Evolutionary conservation across 306 rosid genomes (phyloP).

Genomic region (Dalbergia oliveri): DNA sequence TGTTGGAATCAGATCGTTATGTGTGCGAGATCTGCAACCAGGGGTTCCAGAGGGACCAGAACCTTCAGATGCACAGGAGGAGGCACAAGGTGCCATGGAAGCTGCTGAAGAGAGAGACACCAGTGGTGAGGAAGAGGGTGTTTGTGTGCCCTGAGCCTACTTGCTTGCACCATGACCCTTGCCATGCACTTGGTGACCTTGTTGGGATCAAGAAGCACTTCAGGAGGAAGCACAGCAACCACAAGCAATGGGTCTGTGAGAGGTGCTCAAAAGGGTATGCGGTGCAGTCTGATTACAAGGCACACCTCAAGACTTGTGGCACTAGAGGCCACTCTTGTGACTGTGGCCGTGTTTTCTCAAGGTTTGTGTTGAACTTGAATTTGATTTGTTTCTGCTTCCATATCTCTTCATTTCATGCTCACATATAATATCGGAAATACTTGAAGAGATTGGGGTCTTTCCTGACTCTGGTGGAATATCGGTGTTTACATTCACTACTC

Average conservation of each 20-base stretch:
- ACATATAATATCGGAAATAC: too few relatives aligned
- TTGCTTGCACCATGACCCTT: constrained; percentile 95
- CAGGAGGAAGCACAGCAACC: constrained; percentile 91
- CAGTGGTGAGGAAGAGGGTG: constrained; percentile 83
- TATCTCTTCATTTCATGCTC: too few relatives aligned
- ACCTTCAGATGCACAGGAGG: constrained; percentile 97
- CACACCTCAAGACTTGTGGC: constrained; percentile 98
- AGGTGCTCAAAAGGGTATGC: constrained; percentile 92
- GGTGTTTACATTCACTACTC: too few relatives aligned
- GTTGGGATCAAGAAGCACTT: constrained; percentile 98
- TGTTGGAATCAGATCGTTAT: constrained; percentile 96
- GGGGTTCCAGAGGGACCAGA: constrained; percentile 99
- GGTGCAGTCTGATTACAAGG: constrained; percentile 96
- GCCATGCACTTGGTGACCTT: constrained; percentile 97
- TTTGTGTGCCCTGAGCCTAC: constrained; percentile 97
- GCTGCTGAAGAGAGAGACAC: constrained; percentile 89
- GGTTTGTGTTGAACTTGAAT: constrained; percentile 46
- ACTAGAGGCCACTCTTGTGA: constrained; percentile 98
- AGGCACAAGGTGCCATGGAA: constrained; percentile 99
- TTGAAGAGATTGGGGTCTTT: too few relatives aligned
- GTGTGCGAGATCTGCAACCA: constrained; percentile 99
- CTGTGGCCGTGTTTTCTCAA: constrained; percentile 96
- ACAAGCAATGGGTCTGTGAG: constrained; percentile 97
- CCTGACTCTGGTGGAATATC: too few relatives aligned
- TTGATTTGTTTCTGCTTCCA: too few relatives aligned